phyloP scores from a whole-genome alignment of 2,329 filamentous ascomycete species.

The Apiospora sp. region DNA sequence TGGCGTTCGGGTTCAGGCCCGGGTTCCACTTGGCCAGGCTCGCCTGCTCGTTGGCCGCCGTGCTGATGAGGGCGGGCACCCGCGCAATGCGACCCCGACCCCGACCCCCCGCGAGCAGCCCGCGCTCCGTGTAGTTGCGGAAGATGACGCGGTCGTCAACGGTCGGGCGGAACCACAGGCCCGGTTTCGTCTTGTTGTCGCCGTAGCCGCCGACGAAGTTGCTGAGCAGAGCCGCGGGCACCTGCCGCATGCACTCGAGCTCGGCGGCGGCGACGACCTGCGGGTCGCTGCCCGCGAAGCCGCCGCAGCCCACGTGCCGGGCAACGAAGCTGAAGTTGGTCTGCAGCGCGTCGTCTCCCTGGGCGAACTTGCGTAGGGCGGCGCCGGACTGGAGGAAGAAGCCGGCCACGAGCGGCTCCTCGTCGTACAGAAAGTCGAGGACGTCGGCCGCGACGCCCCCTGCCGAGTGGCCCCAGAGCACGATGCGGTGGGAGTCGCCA shows the following conservation, averaged over 20 bases:
- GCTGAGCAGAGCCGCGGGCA: constrained; percentile 37
- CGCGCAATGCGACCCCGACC: constrained; percentile 31
- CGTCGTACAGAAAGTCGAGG: constrained; percentile 50
- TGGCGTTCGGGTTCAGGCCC: too few species aligned
- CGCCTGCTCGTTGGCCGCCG: constrained; percentile 44
- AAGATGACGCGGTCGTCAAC: constrained; percentile 43
- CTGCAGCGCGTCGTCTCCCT: constrained; percentile 33
- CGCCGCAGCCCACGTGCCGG: constrained; percentile 43
- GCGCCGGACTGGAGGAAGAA: constrained; percentile 52
- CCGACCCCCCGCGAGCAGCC: constrained; percentile 32
- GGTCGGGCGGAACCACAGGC: constrained; percentile 37
- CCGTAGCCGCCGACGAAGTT: constrained; percentile 31
- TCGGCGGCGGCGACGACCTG: constrained; percentile 35
- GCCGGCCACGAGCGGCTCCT: constrained; percentile 54
- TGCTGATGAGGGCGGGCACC: constrained; percentile 42
- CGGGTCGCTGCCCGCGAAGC: constrained; percentile 26
- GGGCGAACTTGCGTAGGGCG: constrained; percentile 28
- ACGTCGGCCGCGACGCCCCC: constrained; percentile 26
- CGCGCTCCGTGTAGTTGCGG: constrained; percentile 40
- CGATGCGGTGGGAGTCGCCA: constrained; percentile 35
- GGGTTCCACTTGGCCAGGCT: constrained; percentile 39
- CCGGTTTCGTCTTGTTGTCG: constrained; percentile 32
- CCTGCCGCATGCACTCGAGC: constrained; percentile 47
- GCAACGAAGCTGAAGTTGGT: constrained; percentile 47
- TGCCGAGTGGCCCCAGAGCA: constrained; percentile 30